Percentiles rank a stretch among this genome's conserved stretches.
Conservation (phyloP, 2,329 filamentous ascomycete genomes). For the Sodiomyces alkalinus region DNA sequence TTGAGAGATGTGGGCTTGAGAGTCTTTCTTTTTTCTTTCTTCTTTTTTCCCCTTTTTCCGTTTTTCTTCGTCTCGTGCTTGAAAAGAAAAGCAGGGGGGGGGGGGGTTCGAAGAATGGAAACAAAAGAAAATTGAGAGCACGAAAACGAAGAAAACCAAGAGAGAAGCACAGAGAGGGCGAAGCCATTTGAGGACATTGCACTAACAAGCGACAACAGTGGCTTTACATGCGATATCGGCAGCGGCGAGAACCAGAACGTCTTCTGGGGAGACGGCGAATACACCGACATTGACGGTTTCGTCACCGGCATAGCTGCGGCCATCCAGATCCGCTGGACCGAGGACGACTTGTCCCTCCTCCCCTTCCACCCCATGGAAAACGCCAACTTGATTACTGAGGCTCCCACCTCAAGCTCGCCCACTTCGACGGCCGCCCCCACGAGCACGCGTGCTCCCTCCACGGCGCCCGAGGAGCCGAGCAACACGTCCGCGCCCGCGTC, state of each 20-base stretch:
- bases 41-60: too few relatives aligned
- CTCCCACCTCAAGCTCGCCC: not conserved
- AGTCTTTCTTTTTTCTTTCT: too few relatives aligned
- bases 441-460: not conserved
- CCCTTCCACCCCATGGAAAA: not conserved
- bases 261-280: not conserved
- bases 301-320: not conserved
- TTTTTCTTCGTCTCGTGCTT: too few relatives aligned
- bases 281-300: not conserved
- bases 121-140: too few relatives aligned
- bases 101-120: too few relatives aligned
- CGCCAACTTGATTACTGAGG: not conserved
- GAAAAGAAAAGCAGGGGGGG: too few relatives aligned
- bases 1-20: too few relatives aligned
- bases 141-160: too few relatives aligned
- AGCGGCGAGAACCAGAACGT: not conserved
- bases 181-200: not conserved
- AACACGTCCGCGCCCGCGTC: too few relatives aligned
- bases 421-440: not conserved
- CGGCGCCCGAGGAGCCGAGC: not conserved
- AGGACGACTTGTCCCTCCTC: not conserved
- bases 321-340: constrained; percentile 1
- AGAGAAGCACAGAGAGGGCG: too few relatives aligned
- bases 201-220: not conserved
- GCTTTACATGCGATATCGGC: not conserved